Evolutionary conservation across 306 rosid species (phyloP).

Genomic region (Quercus gilva): DNA sequence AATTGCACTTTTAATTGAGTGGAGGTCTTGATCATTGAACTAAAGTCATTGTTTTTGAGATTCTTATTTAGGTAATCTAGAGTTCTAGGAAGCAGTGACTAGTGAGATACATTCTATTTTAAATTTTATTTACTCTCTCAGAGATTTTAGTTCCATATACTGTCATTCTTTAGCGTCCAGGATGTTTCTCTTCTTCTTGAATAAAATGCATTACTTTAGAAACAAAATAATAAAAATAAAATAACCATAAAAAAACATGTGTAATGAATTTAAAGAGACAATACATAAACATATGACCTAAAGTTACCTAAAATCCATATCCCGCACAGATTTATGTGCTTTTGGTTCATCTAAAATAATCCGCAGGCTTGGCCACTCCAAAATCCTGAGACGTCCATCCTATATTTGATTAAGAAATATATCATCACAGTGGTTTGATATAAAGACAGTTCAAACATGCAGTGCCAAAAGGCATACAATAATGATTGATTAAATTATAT

Average conservation of each 20-base stretch:
- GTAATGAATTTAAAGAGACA: background rate
- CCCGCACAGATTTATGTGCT: slow-evolving; percentile 76
- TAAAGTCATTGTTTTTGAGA: too few species aligned
- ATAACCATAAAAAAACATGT: background rate
- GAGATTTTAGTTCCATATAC: too few species aligned
- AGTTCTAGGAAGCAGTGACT: too few species aligned
- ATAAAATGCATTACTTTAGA: too few species aligned
- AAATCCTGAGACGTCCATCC: slow-evolving; percentile 88
- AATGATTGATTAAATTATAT: slow-evolving; percentile 9
- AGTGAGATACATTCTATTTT: too few species aligned
- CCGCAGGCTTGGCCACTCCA: slow-evolving; percentile 78
- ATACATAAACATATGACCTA: background rate
- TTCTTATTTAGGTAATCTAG: too few species aligned
- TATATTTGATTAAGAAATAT: slow-evolving; percentile 31
- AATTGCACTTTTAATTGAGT: too few species aligned
- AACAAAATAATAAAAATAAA: too few species aligned
- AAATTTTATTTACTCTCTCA: too few species aligned
- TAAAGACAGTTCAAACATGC: background rate
- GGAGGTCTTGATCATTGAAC: too few species aligned
- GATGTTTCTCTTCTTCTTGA: too few species aligned
- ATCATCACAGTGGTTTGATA: slow-evolving; percentile 16
- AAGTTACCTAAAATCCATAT: slow-evolving; percentile 85
- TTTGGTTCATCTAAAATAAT: slow-evolving; percentile 78
- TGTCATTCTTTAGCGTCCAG: too few species aligned
- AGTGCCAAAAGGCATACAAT: slow-evolving; percentile 1